A percentile compares a stretch with the other conserved stretches of the same genome.
Conservation (phyloP, 345 rosid genomes). For the Eucalyptus fibrosa region DNA sequence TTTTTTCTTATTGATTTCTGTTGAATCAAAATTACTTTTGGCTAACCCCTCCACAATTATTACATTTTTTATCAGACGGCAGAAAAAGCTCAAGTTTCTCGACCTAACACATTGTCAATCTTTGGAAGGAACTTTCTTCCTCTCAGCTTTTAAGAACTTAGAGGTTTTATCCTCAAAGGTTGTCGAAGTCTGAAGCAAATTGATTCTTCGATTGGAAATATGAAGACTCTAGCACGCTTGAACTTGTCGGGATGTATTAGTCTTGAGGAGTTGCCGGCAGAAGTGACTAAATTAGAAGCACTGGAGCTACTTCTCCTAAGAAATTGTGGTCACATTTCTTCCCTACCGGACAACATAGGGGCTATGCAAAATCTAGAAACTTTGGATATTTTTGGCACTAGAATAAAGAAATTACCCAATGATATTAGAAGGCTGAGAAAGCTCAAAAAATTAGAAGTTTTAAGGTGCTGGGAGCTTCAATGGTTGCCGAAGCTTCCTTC, state of each 20-base stretch:
- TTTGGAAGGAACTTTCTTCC: too few relatives aligned
- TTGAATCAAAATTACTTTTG: too few relatives aligned
- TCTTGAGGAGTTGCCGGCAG: background rate
- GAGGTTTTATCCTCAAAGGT: background rate
- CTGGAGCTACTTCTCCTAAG: background rate
- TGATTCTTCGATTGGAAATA: background rate
- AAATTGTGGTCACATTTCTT: fast-evolving
- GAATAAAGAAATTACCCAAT: too few relatives aligned
- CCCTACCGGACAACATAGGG: too few relatives aligned
- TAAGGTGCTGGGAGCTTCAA: fast-evolving
- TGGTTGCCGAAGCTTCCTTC: background rate
- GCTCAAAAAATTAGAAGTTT: too few relatives aligned
- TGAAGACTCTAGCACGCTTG: background rate
- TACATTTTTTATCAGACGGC: too few relatives aligned
- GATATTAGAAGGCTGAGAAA: too few relatives aligned
- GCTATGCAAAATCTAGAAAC: too few relatives aligned
- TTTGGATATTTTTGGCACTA: too few relatives aligned
- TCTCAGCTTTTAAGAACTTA: too few relatives aligned
- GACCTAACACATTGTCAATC: too few relatives aligned
- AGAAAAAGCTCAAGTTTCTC: too few relatives aligned
- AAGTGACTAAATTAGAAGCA: background rate
- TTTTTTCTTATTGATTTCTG: fast-evolving
- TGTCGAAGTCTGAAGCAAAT: background rate
- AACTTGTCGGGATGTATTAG: background rate
- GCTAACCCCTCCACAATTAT: background rate